Evolutionary conservation across 116 monocot genomes (phyloP), one percentile per base, ranked within the genome.

Genomic region (Phalaenopsis hybrid): DNA sequence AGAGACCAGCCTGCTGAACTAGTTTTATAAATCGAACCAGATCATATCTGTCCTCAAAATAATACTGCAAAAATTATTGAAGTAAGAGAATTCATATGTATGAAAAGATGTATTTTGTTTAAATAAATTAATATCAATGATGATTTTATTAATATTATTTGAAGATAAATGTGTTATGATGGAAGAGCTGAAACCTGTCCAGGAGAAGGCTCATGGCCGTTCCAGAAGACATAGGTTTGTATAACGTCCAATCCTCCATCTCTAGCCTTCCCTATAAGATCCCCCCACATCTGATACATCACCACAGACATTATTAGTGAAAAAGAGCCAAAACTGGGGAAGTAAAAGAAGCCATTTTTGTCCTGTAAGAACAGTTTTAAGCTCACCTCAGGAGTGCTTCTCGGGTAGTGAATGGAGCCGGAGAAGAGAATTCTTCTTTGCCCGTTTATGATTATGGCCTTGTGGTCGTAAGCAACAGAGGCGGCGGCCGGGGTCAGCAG

Each of bases 201-300:
- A 34, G 85, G 89, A 67, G 85, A 82, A 41, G 89, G 89, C 68
- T 89, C 86, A 25, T 89, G 89, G 8, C 89, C 87, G 48, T 89
- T 89, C 89, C 89, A 89, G 76, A 89, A 89, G 6, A 89, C 89
- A 79, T 89, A 87, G 15, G 89, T 89, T 80, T 89, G 87, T 45
- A 89, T 83, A 21, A 89, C 89, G 74, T 89, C 89, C 78, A 87
- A 82, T 69, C 89, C 89, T 44, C 89, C 89, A 74, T 89, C 86
- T 80, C 86, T 89, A 23, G 87, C 89, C 85, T 89, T 85, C 68
- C 81, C 77, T 46, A 89, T 87, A 72, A 89, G 83, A 89, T 85
- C 85, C 73, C 85, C 87, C 89, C 89, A 89, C 89, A 87, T 87
- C 89, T 89, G 75, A 41, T 34, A 17, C 20, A 37, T 41, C 37